Evolutionary conservation across 1,284 basidiomycete genomes (phyloP).

Genomic region (Tetrapyrgos nigripes): DNA sequence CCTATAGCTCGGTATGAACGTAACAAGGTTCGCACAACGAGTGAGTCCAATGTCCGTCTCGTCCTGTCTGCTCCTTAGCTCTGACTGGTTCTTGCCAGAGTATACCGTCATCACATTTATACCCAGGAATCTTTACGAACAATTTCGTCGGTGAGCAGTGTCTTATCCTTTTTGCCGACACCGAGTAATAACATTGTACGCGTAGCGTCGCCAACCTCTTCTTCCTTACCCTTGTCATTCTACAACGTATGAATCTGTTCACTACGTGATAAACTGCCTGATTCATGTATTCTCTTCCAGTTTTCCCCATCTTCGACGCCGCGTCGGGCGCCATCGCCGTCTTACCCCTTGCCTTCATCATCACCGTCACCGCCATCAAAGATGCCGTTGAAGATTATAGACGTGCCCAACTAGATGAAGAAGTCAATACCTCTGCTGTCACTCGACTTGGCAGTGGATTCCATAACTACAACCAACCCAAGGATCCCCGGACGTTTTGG

Average conservation of each 20-base stretch:
- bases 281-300: conserved; percentile 41
- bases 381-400: conserved; percentile 96
- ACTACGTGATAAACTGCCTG: not conserved
- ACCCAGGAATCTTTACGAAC: conserved; percentile 93
- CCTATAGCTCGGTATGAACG: conserved; percentile 81
- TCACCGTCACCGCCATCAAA: conserved; percentile 91
- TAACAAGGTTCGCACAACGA: conserved; percentile 96
- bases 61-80: conserved; percentile 6
- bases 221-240: conserved; percentile 84
- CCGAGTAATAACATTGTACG: not conserved
- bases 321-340: conserved; percentile 85
- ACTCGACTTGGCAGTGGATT: conserved; percentile 85
- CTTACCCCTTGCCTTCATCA: conserved; percentile 88
- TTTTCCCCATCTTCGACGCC: conserved; percentile 92
- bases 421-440: conserved; percentile 90
- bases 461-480: conserved; percentile 89
- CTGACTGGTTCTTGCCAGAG: conserved; percentile 55
- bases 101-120: conserved; percentile 93
- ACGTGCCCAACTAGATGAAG: conserved; percentile 84
- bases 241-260: conserved; percentile 67
- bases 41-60: conserved; percentile 54
- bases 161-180: not conserved
- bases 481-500: conserved; percentile 78
- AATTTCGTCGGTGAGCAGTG: conserved; percentile 76
- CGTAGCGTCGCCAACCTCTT: conserved; percentile 90